Conservation (phyloP, 208 protist species). For the Blastocrithidia nonstop region DNA sequence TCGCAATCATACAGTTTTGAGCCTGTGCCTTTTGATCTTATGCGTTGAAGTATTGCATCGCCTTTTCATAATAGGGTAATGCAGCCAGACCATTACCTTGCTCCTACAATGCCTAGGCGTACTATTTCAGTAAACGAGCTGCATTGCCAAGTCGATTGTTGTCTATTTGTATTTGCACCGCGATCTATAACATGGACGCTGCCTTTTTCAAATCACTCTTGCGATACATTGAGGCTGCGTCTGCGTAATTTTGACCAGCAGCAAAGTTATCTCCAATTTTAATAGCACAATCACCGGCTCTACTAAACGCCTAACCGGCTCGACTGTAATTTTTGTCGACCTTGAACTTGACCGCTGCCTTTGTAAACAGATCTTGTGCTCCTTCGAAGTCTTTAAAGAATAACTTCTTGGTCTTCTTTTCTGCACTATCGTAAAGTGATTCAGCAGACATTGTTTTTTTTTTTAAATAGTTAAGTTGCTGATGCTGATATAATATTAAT, state of each 20-base stretch:
- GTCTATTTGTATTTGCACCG: conserved; percentile 52
- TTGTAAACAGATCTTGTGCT: conserved; percentile 64
- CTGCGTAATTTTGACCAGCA: conserved; percentile 21
- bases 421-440: conserved; percentile 32
- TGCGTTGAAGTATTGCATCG: conserved; percentile 63
- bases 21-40: conserved; percentile 62
- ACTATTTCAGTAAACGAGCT: conserved; percentile 51
- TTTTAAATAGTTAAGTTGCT: conserved; percentile 1
- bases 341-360: conserved; percentile 53
- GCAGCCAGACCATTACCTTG: conserved; percentile 28
- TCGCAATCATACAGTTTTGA: conserved; percentile 66
- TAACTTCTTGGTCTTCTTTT: conserved; percentile 61
- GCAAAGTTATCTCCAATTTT: conserved; percentile 29
- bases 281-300: conserved; percentile 45
- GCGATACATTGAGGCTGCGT: conserved; percentile 51
- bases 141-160: conserved; percentile 48
- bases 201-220: conserved; percentile 45
- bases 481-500: too few relatives aligned
- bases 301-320: conserved; percentile 60
- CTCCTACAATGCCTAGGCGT: conserved; percentile 25
- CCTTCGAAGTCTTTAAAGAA: conserved; percentile 78
- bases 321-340: conserved; percentile 56
- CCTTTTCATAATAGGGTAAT: conserved; percentile 58
- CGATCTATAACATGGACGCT: conserved; percentile 33
- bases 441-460: conserved; percentile 25